Percentiles rank a stretch among this genome's conserved stretches.
These are phyloP conservation scores for Iris macrosiphon DNA, from an alignment of 106 monocot genomes.

Conservation along the genomic window DNA sequence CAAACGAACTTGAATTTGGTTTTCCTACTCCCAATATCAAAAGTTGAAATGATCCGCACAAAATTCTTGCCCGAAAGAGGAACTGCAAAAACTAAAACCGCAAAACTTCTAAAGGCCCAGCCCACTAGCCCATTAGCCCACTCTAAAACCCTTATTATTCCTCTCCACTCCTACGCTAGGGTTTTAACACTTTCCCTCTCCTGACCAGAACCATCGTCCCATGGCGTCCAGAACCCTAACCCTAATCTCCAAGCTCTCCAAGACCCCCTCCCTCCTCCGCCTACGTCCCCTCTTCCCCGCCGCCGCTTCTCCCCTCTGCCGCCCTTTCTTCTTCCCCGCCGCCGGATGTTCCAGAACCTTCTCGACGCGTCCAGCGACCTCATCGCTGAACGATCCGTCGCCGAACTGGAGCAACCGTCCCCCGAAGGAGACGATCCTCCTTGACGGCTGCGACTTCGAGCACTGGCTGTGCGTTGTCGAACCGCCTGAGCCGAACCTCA, in stretches of 20 bases:
- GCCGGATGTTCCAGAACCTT: conserved; percentile 31
- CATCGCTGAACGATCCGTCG: conserved; percentile 73
- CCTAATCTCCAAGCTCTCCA: neutral
- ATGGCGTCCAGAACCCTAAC: no score
- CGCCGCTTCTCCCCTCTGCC: neutral
- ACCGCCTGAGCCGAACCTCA: conserved; percentile 50
- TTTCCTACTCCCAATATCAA: no score
- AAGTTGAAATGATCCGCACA: no score
- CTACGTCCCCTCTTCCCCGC: neutral
- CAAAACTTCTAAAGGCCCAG: no score
- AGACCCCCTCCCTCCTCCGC: conserved; percentile 3
- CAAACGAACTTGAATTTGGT: no score
- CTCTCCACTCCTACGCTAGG: no score
- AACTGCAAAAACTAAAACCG: no score
- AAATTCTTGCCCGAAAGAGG: no score
- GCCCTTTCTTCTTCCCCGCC: conserved; percentile 16
- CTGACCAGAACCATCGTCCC: no score
- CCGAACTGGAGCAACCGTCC: conserved; percentile 96
- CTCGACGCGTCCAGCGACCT: conserved; percentile 63
- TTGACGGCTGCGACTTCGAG: conserved; percentile 97
- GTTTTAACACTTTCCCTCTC: no score
- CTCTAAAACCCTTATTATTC: no score
- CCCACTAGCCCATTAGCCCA: no score
- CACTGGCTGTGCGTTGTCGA: conserved; percentile 94
- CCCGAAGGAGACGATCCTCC: conserved; percentile 90